Evolutionary conservation across 345 rosid species (phyloP).

Genomic region (Excoecaria cochinchinensis): DNA sequence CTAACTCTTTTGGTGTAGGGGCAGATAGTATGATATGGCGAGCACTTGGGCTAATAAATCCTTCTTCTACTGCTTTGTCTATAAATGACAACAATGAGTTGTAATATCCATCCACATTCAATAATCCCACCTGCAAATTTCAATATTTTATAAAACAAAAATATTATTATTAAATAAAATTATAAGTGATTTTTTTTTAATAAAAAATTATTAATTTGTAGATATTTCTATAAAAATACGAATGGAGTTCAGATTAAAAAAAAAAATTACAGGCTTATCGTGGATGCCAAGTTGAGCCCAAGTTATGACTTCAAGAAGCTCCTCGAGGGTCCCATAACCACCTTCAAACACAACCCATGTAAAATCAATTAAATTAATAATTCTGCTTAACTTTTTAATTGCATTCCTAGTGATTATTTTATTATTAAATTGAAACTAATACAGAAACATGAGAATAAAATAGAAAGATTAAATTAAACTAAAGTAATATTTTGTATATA

Average conservation of each 20-base stretch:
- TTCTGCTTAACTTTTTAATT: no score
- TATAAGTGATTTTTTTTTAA: no score
- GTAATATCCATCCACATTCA: constrained; percentile 37
- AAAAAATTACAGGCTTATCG: constrained; percentile 30
- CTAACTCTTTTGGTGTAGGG: constrained; percentile 30
- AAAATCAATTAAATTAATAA: not conserved
- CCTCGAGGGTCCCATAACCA: constrained; percentile 37
- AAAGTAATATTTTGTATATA: not conserved
- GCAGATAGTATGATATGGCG: constrained; percentile 33
- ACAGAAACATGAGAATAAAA: not conserved
- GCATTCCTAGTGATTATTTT: no score
- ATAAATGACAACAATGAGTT: constrained; percentile 29
- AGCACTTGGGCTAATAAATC: constrained; percentile 29
- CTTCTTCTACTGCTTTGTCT: constrained; percentile 38
- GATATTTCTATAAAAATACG: not conserved
- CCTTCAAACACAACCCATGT: constrained; percentile 17
- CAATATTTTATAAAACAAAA: not conserved
- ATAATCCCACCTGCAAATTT: constrained; percentile 29
- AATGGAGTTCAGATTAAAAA: not conserved
- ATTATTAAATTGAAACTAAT: no score
- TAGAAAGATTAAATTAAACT: not conserved
- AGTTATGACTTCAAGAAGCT: constrained; percentile 37
- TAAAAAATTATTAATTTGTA: not conserved
- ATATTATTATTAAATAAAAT: not conserved
- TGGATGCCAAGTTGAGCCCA: constrained; percentile 41